Base-by-base conservation (phyloP, 805 yeast genomes). In the Yueomyces sp. region DNA sequence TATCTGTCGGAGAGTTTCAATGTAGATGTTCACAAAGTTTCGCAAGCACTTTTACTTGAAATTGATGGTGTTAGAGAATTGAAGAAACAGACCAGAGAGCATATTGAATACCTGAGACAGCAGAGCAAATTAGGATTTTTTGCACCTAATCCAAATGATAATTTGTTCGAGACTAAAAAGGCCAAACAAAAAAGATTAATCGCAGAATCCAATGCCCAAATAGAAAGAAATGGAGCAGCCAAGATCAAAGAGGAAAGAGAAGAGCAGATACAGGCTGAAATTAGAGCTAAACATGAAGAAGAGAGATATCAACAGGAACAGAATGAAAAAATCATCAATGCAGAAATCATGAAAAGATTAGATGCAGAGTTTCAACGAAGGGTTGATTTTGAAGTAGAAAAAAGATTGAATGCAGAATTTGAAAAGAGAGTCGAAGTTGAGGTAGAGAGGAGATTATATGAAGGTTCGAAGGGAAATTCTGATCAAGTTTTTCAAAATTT, bases 331-430 rank as follows among this genome's bases (percentile, higher is more conserved):
- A 28, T 39, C 45, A 44, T 44, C 52, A 29, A 62, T 57, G 29
- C 38, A 11, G 57, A 56, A 38, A 54, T 60, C 2, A 53, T 55
- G 40, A 42, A 44, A 4, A 55, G 53, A 40, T 44, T 43, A 52
- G 49, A 49, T 42, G 12, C 46, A 45, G 40, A 51, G 48, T 38
- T 42, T 54, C 26, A 44, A 44, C 42, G 50, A 44, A 41, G 55
- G 51, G 38, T 45, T 43, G 40, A 29, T 39, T 31, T 38, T 26
- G 31, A 38, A 47, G 36, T 47, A 39, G 26, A 41, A 46, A 34
- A 38, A 36, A 27, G 45, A 44, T 31, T 32, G 38, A 29, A 38
- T 28, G 42, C 26, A 5, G 37, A 11, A 7, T 5, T 34, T 34
- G 19, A 19, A 19, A 19, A 19, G 19, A 19, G 19, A 19, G 19